A percentile compares a stretch with the other conserved stretches of the same genome.
Evolutionary conservation across 495 filamentous ascomycete species (phyloP).

Genomic region (Neurospora terricola): DNA sequence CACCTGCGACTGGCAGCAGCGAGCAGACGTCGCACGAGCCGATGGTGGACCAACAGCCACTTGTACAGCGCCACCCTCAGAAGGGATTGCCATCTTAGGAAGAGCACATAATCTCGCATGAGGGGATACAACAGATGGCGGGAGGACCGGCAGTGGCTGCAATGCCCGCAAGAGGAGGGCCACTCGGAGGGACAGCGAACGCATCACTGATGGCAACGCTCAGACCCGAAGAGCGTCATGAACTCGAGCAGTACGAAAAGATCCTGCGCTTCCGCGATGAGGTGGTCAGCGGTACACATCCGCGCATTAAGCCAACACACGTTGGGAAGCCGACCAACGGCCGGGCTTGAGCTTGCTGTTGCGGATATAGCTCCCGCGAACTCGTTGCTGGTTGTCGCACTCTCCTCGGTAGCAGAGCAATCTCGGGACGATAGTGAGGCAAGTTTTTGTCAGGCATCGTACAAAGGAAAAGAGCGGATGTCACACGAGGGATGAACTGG

Average conservation of each 20-base stretch:
- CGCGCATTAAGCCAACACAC: conserved; percentile 33
- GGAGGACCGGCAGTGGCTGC: conserved; percentile 6
- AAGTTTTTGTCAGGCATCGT: background rate
- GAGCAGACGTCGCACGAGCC: background rate
- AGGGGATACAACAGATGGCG: conserved; percentile 9
- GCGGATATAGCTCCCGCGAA: background rate
- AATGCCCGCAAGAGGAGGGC: conserved; percentile 4
- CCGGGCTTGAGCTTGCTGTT: background rate
- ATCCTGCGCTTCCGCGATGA: conserved; percentile 30
- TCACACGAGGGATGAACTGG: background rate
- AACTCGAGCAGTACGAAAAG: conserved; percentile 23
- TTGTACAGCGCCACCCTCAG: background rate
- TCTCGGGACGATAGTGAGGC: background rate
- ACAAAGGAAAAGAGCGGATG: background rate
- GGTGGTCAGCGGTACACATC: conserved; percentile 20
- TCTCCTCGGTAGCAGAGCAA: background rate
- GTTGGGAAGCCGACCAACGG: conserved; percentile 39
- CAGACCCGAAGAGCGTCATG: conserved; percentile 10
- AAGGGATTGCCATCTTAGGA: background rate
- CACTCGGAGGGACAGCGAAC: background rate
- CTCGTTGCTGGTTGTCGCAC: background rate
- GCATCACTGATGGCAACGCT: conserved; percentile 12
- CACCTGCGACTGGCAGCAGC: background rate
- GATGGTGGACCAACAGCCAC: background rate
- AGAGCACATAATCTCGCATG: background rate